Base-by-base conservation (phyloP, 495 filamentous ascomycete species). In the Penicillium pancosmium region DNA sequence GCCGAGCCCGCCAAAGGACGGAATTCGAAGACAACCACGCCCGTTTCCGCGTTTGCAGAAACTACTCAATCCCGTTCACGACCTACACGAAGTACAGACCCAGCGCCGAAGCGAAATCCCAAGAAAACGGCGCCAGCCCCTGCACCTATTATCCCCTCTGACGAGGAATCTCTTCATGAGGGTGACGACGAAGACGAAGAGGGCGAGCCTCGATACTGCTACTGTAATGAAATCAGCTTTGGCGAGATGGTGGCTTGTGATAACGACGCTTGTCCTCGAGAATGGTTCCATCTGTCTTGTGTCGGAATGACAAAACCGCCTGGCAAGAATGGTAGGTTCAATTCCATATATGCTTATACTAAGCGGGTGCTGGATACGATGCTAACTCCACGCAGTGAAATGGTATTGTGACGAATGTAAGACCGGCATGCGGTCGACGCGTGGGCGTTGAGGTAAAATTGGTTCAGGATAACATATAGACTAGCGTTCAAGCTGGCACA, bases 181-280 rank as follows among this genome's bases (percentile, higher is more conserved):
- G 85, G 82, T 3, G 86, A 88, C 19, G 86, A 82, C 5, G 91
- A 91, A 31, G 84, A 84, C 13, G 92, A 92, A 52, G 88, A 84
- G 13, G 86, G 91, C 55, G 94, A 97, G 70, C 91, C 89, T 12
- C 79, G 86, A 47, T 98, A 97, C 73, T 98, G 94, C 73, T 91
- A 92, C 73, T 98, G 94, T 71, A 90, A 97, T 62, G 84, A 88
- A 59, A 86, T 97, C 34, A 94, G 90, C 66, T 98, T 96, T 67
- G 94, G 94, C 19, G 91, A 96, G 75, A 98, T 98, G 94, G 90
- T 98, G 15, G 94, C 88, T n/a, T 98, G 94, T 63, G 94, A 98
- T 68, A 90, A 88, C 46, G 90, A 93, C 51, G 82, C 81, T 25
- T 98, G 94, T 75, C 83, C 87, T 59, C 82, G 85, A 60, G 93